Percentiles rank a stretch among this genome's conserved stretches.
These are phyloP conservation scores for Nicotiana noctiflora DNA, from an alignment of 257 asterid genomes.

Conservation along the genomic window DNA sequence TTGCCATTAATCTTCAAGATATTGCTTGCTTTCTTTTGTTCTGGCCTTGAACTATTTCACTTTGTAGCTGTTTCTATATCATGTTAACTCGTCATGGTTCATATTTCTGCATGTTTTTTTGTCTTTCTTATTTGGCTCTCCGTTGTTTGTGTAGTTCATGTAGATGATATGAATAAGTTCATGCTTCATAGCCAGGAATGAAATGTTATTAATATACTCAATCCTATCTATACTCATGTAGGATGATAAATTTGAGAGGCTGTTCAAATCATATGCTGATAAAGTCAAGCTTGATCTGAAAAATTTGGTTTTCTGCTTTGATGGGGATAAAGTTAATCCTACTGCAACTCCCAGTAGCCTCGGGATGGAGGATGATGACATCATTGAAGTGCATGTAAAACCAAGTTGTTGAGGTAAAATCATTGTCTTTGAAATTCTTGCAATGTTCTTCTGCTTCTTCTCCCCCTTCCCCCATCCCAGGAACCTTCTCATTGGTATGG, in stretches of 20 bases:
- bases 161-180: not conserved
- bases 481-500: not conserved
- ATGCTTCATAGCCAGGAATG: not conserved
- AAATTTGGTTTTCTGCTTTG: slow-evolving; percentile 55
- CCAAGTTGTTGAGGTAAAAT: slow-evolving; percentile 20
- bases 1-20: not conserved
- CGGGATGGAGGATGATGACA: slow-evolving; percentile 86
- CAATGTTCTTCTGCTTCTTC: not conserved
- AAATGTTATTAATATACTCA: not conserved
- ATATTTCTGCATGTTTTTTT: not conserved
- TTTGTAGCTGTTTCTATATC: not conserved
- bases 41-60: not conserved
- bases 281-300: slow-evolving; percentile 48
- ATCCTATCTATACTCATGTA: slow-evolving; percentile 22
- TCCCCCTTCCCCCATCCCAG: not conserved
- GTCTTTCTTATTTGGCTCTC: not conserved
- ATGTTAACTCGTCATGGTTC: not conserved
- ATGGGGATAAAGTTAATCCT: slow-evolving; percentile 73
- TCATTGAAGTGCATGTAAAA: slow-evolving; percentile 68
- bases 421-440: not conserved
- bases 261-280: slow-evolving; percentile 74
- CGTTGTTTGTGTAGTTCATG: slow-evolving; percentile 1
- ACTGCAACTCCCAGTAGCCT: slow-evolving; percentile 58
- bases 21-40: not conserved
- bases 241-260: slow-evolving; percentile 80